Evolutionary conservation across 164 flowering plant genomes (phyloP), one percentile per base, ranked within the genome.

Genomic region (Vitis labrusca): DNA sequence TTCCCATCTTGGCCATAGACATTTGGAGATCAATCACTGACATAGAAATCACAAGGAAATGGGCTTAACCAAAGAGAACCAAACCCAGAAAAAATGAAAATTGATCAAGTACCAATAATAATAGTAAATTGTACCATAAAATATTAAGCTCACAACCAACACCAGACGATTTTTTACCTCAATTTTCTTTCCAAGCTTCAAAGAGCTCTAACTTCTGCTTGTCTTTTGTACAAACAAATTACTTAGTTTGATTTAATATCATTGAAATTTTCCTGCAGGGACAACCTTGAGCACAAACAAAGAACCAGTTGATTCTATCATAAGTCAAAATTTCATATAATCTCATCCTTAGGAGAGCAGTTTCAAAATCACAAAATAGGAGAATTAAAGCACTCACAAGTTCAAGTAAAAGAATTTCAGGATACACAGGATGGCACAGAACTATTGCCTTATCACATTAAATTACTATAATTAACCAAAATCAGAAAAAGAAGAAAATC

Each of bases 181-280:
- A 72, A 13, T 2, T 62, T 78, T 72, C 66, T 76, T 60, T 71
- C 83, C 87, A 73, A 85, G 81, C 74, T 85, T 85, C 91, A 72
- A 83, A 77, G 16, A 73, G 4, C 71, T 85, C 87, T 29, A 87
- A 30, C 72, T 74, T 82, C 50, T 73, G 67, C 73, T 73, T 5
- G 61, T 67, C 91, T 87, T 80, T 57, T 15, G 66, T 56, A 50
- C n/a, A 67, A 61, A 68, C 48, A 17, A 5, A 27, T 16, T 12
- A 48, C 58, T 59, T 10, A 32, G 63, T 47, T 61, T 37, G 14
- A 74, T 17, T 10, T 49, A 57, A 51, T 57, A 57, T 29, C 50
- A 61, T 50, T 49, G 14, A 13, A 53, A 53, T 5, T 14, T 1
- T 23, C 27, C 27, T 23, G 27, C 1, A 23, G 27, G 27, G 27